Base-by-base conservation (phyloP, 2,329 filamentous ascomycete genomes). In the Diaporthe longicolla region DNA sequence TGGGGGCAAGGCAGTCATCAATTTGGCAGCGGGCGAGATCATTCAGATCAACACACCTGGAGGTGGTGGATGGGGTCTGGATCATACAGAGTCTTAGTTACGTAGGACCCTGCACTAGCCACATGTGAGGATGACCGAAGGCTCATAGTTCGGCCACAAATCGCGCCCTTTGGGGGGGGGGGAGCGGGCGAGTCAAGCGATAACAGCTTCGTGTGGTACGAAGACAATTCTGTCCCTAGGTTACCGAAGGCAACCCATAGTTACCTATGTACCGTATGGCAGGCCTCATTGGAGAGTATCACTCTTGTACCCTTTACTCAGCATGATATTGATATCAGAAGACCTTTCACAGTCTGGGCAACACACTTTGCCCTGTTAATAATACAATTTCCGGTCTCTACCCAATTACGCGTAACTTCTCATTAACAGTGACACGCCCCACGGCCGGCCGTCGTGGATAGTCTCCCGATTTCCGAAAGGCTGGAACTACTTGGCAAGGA, bases 31-130 rank as follows among this genome's bases (percentile, higher is more conserved):
- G 0, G 82, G 82, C 0, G 82, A 84, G 76, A 78, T 78, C n/a
- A 78, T 83, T n/a, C 81, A 82, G 54, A 78, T 83, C 11, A 82
- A 83, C 17, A 82, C 81, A 0, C 82, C 82, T 0, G 81, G 81
- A 0, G 81, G 81, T 0, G 81, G 81, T 13, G 81, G 79, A 1
- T 83, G 29, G 55, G 55, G 55, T 58, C 6, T n/a, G 29, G 21
- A n/a, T 8, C 10, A 37, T 15, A n/a, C 4, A 13, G 3, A n/a
- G 21, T 11, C 45, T 50, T 21, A 4, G 5, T 3, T 24, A 11
- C 10, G 21, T 8, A 50, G 7, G 21, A 24, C 9, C 13, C 45
- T 50, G 45, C 2, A 50, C 9, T 2, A 24, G 13, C 9, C 7
- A 50, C 45, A 40, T 13, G 37, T 13, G 2, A 4, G 11, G 37